Evolutionary conservation across 2,329 filamentous ascomycete species (phyloP).

Genomic region (Nemania abortiva): DNA sequence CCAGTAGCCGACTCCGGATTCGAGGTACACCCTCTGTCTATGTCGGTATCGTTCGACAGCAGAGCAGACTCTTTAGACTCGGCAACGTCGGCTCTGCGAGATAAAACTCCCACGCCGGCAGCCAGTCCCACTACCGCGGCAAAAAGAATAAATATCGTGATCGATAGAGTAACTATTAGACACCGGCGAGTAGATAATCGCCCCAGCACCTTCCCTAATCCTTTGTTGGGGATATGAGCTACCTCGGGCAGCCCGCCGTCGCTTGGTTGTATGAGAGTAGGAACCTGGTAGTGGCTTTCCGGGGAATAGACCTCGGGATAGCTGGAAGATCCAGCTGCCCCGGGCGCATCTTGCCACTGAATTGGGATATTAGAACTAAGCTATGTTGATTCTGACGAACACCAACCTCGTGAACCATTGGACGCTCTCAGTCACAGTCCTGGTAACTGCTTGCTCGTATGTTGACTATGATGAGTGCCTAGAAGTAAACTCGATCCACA

Average conservation of each 20-base stretch:
- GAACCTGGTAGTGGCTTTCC: not conserved
- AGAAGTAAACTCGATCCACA: not conserved
- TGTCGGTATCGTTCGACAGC: slow-evolving; percentile 36
- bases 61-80: slow-evolving; percentile 48
- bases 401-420: not conserved
- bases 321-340: not conserved
- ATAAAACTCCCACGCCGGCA: slow-evolving; percentile 58
- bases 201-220: not conserved
- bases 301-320: not conserved
- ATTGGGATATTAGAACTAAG: not conserved
- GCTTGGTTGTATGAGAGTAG: not conserved
- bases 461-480: not conserved
- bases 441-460: not conserved
- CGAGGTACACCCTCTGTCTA: slow-evolving; percentile 58
- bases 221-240: not conserved
- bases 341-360: not conserved
- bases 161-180: slow-evolving; percentile 52
- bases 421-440: not conserved
- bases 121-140: slow-evolving; percentile 59
- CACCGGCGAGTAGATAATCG: not conserved
- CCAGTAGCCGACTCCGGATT: slow-evolving; percentile 53
- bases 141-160: slow-evolving; percentile 56
- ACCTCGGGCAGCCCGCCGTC: not conserved
- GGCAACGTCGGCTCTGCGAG: slow-evolving; percentile 55
- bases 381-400: not conserved